Evolutionary conservation across 495 filamentous ascomycete species (phyloP), one percentile per base, ranked within the genome.

Genomic region (Pseudomonodictys pantanalensis): DNA sequence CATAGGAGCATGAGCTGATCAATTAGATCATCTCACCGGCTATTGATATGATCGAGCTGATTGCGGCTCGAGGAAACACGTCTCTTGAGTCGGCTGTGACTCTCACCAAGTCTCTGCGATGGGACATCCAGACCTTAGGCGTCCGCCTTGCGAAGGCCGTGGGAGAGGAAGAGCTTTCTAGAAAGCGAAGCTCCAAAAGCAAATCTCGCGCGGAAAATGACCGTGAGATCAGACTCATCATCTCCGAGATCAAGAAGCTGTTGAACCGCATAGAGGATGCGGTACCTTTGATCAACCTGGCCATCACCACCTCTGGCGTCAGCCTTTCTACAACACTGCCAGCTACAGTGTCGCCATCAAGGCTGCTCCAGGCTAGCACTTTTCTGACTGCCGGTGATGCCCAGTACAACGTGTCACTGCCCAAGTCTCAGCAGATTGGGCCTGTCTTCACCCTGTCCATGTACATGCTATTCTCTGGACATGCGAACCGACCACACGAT

Each of bases 401-500:
- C 0, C 87, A 91, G 58, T 97, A 95, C 71, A 80, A 81, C 4
- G 77, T 84, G 64, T 76, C 81, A 4, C 81, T 84, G 11, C 77
- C 74, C 0, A 72, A 77, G 6, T 79, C 89, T 1, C 83, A 91
- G 33, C 95, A 97, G 64, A 84, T 97, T 48, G 95, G 95, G 0
- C 89, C 93, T 0, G 84, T 86, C 0, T 97, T 97, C 68, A 90
- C 82, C 0, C 70, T 97, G 15, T 95, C 92, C 1, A 78, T 97
- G 71, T 99, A 97, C 74, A 97, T 99, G 95, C 83, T 97, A 4
- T 99, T 97, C 69, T 79, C 83, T 11, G 85, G 90, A 18, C 91
- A 99, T 73, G 72, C 86, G 15, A 51, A 58, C 33, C 77, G 85
- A 23, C 80, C 79, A 6, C 79, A 86, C 46, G 78, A 87, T 52